Conservation (phyloP, 2,329 filamentous ascomycete genomes). For the Colletotrichum chlorophyti region DNA sequence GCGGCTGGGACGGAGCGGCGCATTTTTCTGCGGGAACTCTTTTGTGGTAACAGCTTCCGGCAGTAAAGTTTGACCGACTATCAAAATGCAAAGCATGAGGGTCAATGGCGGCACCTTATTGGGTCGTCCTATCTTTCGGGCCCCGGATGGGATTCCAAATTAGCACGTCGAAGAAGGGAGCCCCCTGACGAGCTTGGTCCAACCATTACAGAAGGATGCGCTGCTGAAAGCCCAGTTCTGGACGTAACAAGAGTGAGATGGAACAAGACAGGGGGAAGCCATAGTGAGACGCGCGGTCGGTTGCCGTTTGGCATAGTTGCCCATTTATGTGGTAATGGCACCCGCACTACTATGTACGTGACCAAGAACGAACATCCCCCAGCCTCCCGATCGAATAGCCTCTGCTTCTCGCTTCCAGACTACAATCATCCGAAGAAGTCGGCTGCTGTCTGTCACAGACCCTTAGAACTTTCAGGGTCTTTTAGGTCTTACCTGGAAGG, state of each 20-base stretch:
- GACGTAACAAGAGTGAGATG: not conserved
- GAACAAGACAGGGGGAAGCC: not conserved
- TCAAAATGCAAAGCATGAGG: not conserved
- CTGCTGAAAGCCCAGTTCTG: not conserved
- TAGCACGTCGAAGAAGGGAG: not conserved
- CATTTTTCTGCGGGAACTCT: no score
- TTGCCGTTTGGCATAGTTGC: no score
- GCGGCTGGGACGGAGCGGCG: not conserved
- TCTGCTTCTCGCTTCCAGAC: no score
- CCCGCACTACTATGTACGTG: no score
- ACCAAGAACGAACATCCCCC: no score
- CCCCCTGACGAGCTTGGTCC: conserved; percentile 5
- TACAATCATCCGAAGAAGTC: no score
- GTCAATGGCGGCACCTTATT: not conserved
- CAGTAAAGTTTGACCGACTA: not conserved
- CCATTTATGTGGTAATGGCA: no score
- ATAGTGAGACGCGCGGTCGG: not conserved
- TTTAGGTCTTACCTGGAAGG: no score
- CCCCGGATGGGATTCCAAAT: not conserved
- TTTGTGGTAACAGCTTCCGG: no score
- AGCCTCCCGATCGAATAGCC: no score
- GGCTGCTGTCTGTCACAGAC: no score
- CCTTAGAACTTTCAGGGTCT: no score
- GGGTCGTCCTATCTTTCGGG: not conserved
- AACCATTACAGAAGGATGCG: conserved; percentile 1